A percentile compares a stretch with the other conserved stretches of the same genome.
Conservation (phyloP, 306 rosid genomes). For the Prunus davidiana region DNA sequence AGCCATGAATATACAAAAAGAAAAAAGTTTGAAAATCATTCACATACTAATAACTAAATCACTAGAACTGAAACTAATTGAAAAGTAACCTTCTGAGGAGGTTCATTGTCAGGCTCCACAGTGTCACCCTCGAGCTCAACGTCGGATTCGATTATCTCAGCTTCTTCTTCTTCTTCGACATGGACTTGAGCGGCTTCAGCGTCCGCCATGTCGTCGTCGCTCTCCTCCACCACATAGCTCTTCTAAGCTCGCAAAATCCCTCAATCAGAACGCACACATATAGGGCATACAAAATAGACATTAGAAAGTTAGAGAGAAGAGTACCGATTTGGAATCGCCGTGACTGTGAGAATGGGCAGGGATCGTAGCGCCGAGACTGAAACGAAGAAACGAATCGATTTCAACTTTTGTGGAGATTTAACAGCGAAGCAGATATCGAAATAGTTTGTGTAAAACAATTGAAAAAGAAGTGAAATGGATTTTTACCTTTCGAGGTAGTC, state of each 20-base stretch:
- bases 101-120: slow-evolving; percentile 75
- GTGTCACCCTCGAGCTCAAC: slow-evolving; percentile 79
- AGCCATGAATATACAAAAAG: neutral
- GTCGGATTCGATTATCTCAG: slow-evolving; percentile 79
- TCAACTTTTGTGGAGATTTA: neutral
- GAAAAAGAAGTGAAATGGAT: neutral
- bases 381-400: neutral
- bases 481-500: slow-evolving; percentile 72
- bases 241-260: slow-evolving; percentile 8
- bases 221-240: slow-evolving; percentile 52
- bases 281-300: neutral
- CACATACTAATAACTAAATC: neutral
- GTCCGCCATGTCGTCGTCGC: slow-evolving; percentile 68
- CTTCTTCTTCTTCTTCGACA: slow-evolving; percentile 66
- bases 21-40: neutral
- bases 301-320: neutral
- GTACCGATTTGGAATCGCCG: slow-evolving; percentile 56
- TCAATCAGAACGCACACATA: slow-evolving; percentile 6
- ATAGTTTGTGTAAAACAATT: neutral
- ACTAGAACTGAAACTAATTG: neutral
- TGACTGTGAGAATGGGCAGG: slow-evolving; percentile 42
- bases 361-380: slow-evolving; percentile 67
- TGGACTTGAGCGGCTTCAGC: slow-evolving; percentile 26
- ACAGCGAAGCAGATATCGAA: neutral
- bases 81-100: slow-evolving; percentile 67